phyloP scores from a whole-genome alignment of 495 filamentous ascomycete species.

The Ascobolus immersus region DNA sequence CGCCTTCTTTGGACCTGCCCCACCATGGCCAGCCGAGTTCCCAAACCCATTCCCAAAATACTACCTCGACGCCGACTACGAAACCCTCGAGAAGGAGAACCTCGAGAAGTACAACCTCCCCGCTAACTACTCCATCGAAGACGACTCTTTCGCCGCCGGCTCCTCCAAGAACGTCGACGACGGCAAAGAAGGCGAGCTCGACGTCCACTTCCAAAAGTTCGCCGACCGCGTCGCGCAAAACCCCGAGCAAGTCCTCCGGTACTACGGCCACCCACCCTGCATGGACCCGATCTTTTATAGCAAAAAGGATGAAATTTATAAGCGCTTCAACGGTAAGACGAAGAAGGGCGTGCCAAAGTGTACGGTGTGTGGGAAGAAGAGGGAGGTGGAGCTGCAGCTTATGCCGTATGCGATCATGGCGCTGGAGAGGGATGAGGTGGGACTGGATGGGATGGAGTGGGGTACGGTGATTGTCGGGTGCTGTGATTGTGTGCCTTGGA shows the following conservation, averaged over 20 bases:
- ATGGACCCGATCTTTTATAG: constrained; percentile 71
- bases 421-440: constrained; percentile 54
- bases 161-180: constrained; percentile 50
- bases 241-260: constrained; percentile 78
- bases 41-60: constrained; percentile 47
- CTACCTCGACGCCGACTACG: constrained; percentile 82
- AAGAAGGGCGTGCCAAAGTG: constrained; percentile 41
- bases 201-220: constrained; percentile 76
- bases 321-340: constrained; percentile 14
- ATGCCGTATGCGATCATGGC: constrained; percentile 73
- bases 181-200: constrained; percentile 39
- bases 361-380: constrained; percentile 39
- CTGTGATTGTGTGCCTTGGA: constrained; percentile 42
- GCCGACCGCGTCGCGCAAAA: constrained; percentile 73
- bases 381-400: constrained; percentile 81
- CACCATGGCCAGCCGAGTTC: constrained; percentile 56
- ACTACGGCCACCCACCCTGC: constrained; percentile 50
- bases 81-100: constrained; percentile 37
- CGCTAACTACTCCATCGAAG: constrained; percentile 29
- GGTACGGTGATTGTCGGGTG: constrained; percentile 82
- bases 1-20: constrained; percentile 16
- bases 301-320: constrained; percentile 47
- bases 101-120: constrained; percentile 20
- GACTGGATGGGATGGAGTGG: constrained; percentile 92
- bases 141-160: constrained; percentile 19